Conservation (phyloP, 768 basidiomycete genomes). For the Russula griseocarnosa region DNA sequence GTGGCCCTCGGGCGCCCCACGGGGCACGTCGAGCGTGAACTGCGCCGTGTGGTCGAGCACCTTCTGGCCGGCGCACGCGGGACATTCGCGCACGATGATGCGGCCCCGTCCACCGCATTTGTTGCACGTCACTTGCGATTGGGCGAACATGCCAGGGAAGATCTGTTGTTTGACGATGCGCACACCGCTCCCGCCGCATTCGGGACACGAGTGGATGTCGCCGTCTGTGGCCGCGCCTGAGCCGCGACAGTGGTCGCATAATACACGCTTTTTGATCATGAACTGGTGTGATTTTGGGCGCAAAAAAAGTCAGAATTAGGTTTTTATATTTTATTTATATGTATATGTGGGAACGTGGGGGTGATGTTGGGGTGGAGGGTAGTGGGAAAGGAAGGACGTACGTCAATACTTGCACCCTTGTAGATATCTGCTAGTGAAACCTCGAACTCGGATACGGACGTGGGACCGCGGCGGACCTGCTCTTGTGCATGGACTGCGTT, state of each 20-base stretch:
- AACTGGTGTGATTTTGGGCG: constrained; percentile 60
- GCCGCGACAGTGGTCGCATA: constrained; percentile 97
- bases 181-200: constrained; percentile 82
- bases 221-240: constrained; percentile 86
- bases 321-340: not conserved
- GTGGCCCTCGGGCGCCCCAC: constrained; percentile 89
- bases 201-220: constrained; percentile 82
- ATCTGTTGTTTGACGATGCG: constrained; percentile 88
- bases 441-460: constrained; percentile 77
- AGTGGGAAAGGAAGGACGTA: constrained; percentile 32
- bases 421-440: constrained; percentile 87
- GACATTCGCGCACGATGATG: constrained; percentile 71
- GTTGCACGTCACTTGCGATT: constrained; percentile 77
- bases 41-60: constrained; percentile 75
- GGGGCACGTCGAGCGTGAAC: constrained; percentile 79
- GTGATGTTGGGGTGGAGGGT: not conserved
- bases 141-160: constrained; percentile 95
- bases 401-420: constrained; percentile 82
- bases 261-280: constrained; percentile 83
- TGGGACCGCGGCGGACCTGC: constrained; percentile 70
- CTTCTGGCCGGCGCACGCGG: constrained; percentile 79
- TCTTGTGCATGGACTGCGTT: constrained; percentile 46
- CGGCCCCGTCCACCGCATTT: constrained; percentile 83
- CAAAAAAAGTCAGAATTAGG: not conserved
- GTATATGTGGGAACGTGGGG: not conserved